These are phyloP conservation scores for Fusarium sp. DNA, from an alignment of 2,329 filamentous ascomycete genomes.

Conservation along the genomic window DNA sequence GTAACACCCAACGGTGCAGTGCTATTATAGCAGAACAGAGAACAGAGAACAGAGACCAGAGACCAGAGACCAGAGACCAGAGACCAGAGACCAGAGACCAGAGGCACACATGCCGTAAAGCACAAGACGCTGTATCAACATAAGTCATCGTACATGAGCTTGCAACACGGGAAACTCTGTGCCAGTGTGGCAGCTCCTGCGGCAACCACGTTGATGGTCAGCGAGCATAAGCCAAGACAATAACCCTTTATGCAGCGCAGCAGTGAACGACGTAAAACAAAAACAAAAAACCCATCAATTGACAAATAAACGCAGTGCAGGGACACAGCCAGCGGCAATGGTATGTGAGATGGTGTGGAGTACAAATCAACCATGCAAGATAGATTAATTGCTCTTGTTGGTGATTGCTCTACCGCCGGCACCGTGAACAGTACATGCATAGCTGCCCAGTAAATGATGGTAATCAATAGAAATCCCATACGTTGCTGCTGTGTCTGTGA, in stretches of 20 bases:
- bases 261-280: background rate
- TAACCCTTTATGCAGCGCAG: background rate
- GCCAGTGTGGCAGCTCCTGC: conserved; percentile 5
- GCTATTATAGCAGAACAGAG: background rate
- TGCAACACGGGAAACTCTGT: conserved; percentile 1
- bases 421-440: conserved; percentile 4
- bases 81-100: too few species aligned
- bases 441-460: conserved; percentile 19
- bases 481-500: background rate
- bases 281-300: background rate
- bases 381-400: conserved; percentile 4
- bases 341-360: conserved; percentile 19
- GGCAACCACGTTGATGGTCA: conserved; percentile 5
- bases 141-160: background rate
- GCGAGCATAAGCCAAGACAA: conserved; percentile 2
- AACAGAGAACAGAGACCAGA: too few species aligned
- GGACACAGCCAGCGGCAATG: background rate
- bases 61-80: too few species aligned
- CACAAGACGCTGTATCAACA: background rate
- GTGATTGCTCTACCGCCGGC: conserved; percentile 3
- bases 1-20: conserved; percentile 18
- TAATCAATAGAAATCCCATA: background rate
- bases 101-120: background rate
- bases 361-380: conserved; percentile 4
- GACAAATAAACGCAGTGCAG: conserved; percentile 6